Evolutionary conservation across 306 rosid species (phyloP).

Genomic region (Cucurbita argyrosperma): DNA sequence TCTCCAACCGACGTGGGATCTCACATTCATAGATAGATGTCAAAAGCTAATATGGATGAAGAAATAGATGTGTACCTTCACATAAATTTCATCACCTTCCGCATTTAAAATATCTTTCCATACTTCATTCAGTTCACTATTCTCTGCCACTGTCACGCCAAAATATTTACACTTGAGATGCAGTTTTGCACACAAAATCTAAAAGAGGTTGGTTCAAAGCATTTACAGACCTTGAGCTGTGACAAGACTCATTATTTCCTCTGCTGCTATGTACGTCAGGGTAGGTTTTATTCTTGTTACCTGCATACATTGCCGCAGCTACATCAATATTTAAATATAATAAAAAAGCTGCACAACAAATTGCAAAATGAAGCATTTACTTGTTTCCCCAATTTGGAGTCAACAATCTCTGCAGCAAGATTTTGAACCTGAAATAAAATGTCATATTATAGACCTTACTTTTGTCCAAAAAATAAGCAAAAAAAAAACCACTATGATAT

Average conservation of each 20-base stretch:
- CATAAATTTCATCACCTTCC: slow-evolving; percentile 92
- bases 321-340: background rate
- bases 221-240: slow-evolving; percentile 79
- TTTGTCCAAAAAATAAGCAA: slow-evolving; percentile 4
- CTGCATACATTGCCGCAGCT: slow-evolving; percentile 22
- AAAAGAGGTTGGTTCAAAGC: background rate
- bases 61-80: slow-evolving; percentile 46
- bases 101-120: slow-evolving; percentile 90
- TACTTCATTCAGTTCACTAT: slow-evolving; percentile 71
- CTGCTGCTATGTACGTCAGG: slow-evolving; percentile 70
- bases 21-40: background rate
- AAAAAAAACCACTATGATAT: background rate
- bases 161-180: background rate
- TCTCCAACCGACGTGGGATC: too few species aligned
- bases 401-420: slow-evolving; percentile 81
- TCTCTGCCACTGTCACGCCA: slow-evolving; percentile 59
- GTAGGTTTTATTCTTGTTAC: slow-evolving; percentile 70
- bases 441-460: background rate
- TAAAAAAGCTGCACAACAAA: background rate
- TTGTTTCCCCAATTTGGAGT: slow-evolving; percentile 85
- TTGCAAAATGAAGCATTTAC: slow-evolving; percentile 26
- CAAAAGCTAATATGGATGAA: background rate
- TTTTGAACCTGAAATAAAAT: slow-evolving; percentile 61
- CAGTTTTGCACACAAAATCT: slow-evolving; percentile 4
- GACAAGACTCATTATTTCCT: slow-evolving; percentile 95